Base-by-base conservation (phyloP, 2,329 filamentous ascomycete species). In the Acephala macrosclerotiorum region DNA sequence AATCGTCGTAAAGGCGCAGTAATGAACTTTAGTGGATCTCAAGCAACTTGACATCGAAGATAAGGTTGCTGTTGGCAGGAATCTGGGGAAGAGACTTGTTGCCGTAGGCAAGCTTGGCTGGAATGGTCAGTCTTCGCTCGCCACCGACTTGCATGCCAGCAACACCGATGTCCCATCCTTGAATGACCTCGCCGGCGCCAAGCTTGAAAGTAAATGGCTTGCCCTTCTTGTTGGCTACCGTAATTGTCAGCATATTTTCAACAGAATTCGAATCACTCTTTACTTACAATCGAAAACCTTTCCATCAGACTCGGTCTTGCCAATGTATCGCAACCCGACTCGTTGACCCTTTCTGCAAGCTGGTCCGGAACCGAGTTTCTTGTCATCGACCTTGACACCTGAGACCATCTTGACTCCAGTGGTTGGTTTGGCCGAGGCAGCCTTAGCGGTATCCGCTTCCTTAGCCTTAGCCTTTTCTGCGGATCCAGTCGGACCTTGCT, bases 131-230 rank as follows among this genome's bases (percentile, higher is more conserved):
- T 73, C 96, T 91, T 76, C 96, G 93, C 86, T 99, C 96, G 75
- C 93, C 94, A 76, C 96, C 96, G 73, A 94, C 90, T 73, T 90
- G 85, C 93, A 99, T 97, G 81, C 96, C 96, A 73, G 87, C 85
- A 73, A 99, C 84, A 81, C 96, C 96, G 71, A 98, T 88, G 79
- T 99, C 96, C 96, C 96, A 98, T 73, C 96, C 96, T 87, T 97
- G 96, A 85, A 99, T 99, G 76, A 99, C 96, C 80, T 98, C 93
- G 68, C 94, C 94, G 78, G 90, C 89, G 73, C 96, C 96, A 68
- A 96, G 89, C 85, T 95, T 97, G 89, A 98, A 98, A 72, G 87
- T 87, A 84, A 99, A 99, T 65, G 96, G 95, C 84, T 97, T 94
- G 75, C 96, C 96, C 85, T 96, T 97, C 87, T 98, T 99, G 87